Base-by-base conservation (phyloP, 176 grass and related monocot genomes). In the Thinopyrum elongatum region DNA sequence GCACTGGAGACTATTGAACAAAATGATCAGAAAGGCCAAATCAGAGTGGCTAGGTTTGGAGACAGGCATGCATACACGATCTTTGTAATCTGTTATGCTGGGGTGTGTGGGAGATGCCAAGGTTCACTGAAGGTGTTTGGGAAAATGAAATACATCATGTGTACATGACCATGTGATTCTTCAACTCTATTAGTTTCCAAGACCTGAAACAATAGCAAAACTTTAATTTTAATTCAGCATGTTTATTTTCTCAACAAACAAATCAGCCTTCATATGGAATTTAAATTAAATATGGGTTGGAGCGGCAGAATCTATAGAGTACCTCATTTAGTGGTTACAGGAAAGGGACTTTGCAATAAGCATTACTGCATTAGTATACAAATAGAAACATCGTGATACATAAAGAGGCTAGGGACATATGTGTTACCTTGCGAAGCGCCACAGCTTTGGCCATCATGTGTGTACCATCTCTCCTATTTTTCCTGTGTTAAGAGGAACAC, bases 321-420 rank as follows among this genome's bases (percentile, higher is more conserved):
- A 98, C 97, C 97, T 98, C 97, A 88, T 94, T 98, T 65, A 98
- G 82, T 74, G 97, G 95, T 71, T 98, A 94, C 13, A 98, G 92
- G 76, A 95, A 98, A 83, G 97, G 97, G 71, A 98, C n/a, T n/a
- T n/a, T n/a, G n/a, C n/a, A n/a, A n/a, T n/a, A n/a, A n/a, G n/a
- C n/a, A n/a, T n/a, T n/a, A n/a, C n/a, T n/a, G n/a, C n/a, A n/a
- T n/a, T n/a, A n/a, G n/a, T n/a, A n/a, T n/a, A n/a, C n/a, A n/a
- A n/a, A n/a, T n/a, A n/a, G n/a, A n/a, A n/a, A n/a, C n/a, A n/a
- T n/a, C n/a, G n/a, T n/a, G n/a, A n/a, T n/a, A n/a, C n/a, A n/a
- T n/a, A n/a, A n/a, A n/a, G n/a, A n/a, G n/a, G n/a, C n/a, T n/a
- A n/a, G n/a, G n/a, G n/a, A n/a, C n/a, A n/a, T n/a, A n/a, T n/a